Base-by-base conservation (phyloP, 768 basidiomycete species). In the Hydnomerulius pinastri region DNA sequence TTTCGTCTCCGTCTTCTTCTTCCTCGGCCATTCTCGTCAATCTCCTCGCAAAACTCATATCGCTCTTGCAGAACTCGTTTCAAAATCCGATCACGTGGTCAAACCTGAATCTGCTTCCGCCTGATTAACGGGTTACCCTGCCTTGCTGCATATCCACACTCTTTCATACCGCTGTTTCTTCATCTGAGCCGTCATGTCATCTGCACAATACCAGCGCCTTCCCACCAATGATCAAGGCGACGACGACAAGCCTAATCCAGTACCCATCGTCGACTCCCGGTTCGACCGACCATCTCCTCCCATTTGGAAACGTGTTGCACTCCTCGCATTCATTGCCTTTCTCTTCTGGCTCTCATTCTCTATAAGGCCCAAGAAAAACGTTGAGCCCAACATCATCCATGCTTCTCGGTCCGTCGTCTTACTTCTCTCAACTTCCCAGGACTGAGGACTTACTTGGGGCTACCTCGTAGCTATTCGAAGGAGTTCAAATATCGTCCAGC, bases 401-500 rank as follows among this genome's bases (percentile, higher is more conserved):
- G 84, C 88, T 7, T 72, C 75, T 12, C 77, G 88, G 88, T 89
- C 50, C 49, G 78, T 71, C 17, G 33, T 46, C 20, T 21, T 20
- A 27, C 29, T 36, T 8, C 35, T 2, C 23, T 7, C 10, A 20
- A n/a, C 12, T 17, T 27, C 36, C 37, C 7, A 11, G 15, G 33
- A 17, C 32, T 4, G 17, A 29, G 15, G 45, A 23, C 36, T 45
- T 18, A 46, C 30, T n/a, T 38, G 21, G 7, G n/a, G 15, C 29
- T 29, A 32, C n/a, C 2, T 13, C 43, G 12, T 48, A 93, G 92
- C 54, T 94, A 93, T 63, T 92, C 89, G 11, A 85, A 87, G 53
- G 85, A 91, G 60, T 80, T 79, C 73, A 90, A 85, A 67, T 92
- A 79, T 64, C 75, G 91, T 20, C 91, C 92, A 0, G 91, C 92